These are phyloP conservation scores for Elsinoe necatrix DNA, from an alignment of 2,329 filamentous ascomycete genomes.

Conservation along the genomic window DNA sequence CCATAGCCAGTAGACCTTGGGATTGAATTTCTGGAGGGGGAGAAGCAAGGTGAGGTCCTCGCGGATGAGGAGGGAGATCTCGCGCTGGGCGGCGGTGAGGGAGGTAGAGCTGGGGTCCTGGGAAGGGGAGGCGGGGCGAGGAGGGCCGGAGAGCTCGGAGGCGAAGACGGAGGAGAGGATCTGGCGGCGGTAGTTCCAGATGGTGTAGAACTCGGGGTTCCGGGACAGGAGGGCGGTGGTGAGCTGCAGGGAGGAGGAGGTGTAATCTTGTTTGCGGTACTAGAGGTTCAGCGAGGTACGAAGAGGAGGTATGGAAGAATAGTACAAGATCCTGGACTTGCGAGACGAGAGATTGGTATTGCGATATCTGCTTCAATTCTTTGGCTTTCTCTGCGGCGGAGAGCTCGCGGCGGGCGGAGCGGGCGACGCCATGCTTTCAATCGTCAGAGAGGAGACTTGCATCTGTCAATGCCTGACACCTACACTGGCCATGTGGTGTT, in stretches of 20 bases:
- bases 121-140: constrained; percentile 21
- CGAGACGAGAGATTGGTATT: constrained; percentile 64
- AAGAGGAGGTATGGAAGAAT: constrained; percentile 35
- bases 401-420: constrained; percentile 47
- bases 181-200: constrained; percentile 80
- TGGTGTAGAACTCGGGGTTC: constrained; percentile 84
- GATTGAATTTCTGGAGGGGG: constrained; percentile 72
- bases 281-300: constrained; percentile 47
- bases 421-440: constrained; percentile 73
- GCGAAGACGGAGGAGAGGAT: constrained; percentile 56
- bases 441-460: not conserved
- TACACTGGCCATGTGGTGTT: constrained; percentile 3
- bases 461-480: not conserved
- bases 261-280: constrained; percentile 40
- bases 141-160: constrained; percentile 38
- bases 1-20: constrained; percentile 99
- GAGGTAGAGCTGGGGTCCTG: constrained; percentile 1
- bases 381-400: constrained; percentile 63
- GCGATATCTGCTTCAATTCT: constrained; percentile 66
- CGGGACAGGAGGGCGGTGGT: constrained; percentile 61
- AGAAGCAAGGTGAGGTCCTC: constrained; percentile 75
- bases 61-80: constrained; percentile 49
- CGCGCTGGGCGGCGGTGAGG: constrained; percentile 28
- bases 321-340: constrained; percentile 57
- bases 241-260: constrained; percentile 51